Evolutionary conservation across 805 yeast species (phyloP), one percentile per base, ranked within the genome.

Genomic region (Dipodascus geniculatus): DNA sequence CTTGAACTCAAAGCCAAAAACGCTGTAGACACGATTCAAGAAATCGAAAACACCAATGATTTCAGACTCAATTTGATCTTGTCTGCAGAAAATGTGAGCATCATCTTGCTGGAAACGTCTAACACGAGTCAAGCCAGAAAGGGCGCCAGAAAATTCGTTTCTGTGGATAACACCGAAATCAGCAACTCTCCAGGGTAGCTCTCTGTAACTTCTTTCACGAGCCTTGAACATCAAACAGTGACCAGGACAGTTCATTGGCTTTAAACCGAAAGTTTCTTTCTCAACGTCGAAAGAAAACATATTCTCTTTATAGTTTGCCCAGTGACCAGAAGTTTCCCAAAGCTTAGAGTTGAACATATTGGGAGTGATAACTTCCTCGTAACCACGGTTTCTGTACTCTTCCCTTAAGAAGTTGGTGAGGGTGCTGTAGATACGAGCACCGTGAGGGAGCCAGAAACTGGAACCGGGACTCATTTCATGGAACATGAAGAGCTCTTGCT

Each of bases 91-190:
- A 61, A 91, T 91, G 71, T 91, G 99, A 50, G 96, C 97, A 73
- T 91, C 99, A 71, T 91, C 99, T 75, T 91, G 99, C 73, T 91
- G 99, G 86, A 91, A 91, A 73, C 98, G 83, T 75, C 99, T 86
- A 49, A 93, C 98, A 74, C 99, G 85, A 54, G 99, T 93, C 70
- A 91, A 81, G 51, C 93, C 93, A 47, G 96, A 82, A 61, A 91
- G 77, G 11, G 98, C 97, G 72, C 98, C 98, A 47, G 93, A 82
- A 63, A 85, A 87, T 72, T 91, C 99, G 70, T 91, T 91, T 77
- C 99, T 83, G 76, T 91, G 99, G 61, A 91, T 78, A 53, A 91
- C 97, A 72, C 97, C 96, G 60, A 90, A 90, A 71, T 91, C 99
- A 56, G 98, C 96, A 73, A 88, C 95, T 77, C 99, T 86, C 95